These are phyloP conservation scores for Sabuloglossum arenarium DNA, from an alignment of 495 filamentous ascomycete species.

Conservation along the genomic window DNA sequence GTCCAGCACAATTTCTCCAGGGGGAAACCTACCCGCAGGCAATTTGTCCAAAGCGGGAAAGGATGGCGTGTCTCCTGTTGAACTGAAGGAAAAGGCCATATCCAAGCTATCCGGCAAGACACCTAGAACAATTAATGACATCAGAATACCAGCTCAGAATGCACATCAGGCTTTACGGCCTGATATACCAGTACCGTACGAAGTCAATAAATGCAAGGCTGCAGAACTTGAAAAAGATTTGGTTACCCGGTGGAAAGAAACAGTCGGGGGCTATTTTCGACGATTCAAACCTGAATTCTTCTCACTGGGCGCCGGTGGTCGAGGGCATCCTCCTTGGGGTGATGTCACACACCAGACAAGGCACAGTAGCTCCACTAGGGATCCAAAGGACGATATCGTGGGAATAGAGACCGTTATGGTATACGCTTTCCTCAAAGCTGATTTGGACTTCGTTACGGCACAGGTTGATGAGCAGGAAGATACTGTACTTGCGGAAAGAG, in stretches of 20 bases:
- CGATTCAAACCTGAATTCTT: conserved; percentile 63
- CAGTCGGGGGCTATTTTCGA: conserved; percentile 84
- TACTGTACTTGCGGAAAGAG: conserved; percentile 40
- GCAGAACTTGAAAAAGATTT: conserved; percentile 43
- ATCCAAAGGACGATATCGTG: background rate
- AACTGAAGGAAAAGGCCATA: background rate
- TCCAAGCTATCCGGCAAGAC: background rate
- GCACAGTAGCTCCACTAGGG: conserved; percentile 4
- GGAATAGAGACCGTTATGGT: conserved; percentile 44
- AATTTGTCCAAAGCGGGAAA: background rate
- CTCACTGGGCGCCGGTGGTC: conserved; percentile 15
- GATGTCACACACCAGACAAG: conserved; percentile 7
- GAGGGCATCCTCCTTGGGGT: conserved; percentile 12
- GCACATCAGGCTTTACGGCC: background rate
- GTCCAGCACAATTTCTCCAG: background rate
- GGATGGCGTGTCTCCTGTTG: background rate
- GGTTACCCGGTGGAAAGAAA: conserved; percentile 55
- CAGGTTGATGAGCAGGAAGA: conserved; percentile 63
- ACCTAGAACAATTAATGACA: background rate
- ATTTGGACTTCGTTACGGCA: conserved; percentile 78
- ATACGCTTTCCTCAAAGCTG: conserved; percentile 81
- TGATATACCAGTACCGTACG: background rate
- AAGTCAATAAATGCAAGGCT: conserved; percentile 14
- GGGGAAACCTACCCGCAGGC: background rate
- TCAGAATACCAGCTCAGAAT: background rate